These are phyloP conservation scores for Leccinum boreale DNA, from an alignment of 768 basidiomycete genomes.

Conservation along the genomic window DNA sequence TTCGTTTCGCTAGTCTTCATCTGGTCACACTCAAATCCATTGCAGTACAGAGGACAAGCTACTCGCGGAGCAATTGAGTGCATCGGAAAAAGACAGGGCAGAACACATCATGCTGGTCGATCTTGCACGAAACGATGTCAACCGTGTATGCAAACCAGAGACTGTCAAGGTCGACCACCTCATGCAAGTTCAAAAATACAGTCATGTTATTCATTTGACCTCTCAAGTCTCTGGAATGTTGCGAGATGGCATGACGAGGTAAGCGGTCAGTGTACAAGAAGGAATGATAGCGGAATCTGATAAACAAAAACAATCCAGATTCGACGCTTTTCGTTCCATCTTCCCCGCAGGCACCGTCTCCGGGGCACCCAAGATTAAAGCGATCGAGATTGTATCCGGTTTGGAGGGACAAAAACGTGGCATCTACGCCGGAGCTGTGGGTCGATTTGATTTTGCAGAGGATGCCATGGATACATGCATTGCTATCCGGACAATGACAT, in stretches of 20 bases:
- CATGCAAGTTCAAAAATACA: slow-evolving; percentile 93
- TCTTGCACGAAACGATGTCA: slow-evolving; percentile 96
- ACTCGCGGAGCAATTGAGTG: slow-evolving; percentile 68
- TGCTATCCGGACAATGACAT: slow-evolving; percentile 96
- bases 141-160: slow-evolving; percentile 91
- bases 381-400: slow-evolving; percentile 86
- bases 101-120: slow-evolving; percentile 99
- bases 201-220: slow-evolving; percentile 96
- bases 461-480: slow-evolving; percentile 99
- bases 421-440: slow-evolving; percentile 95
- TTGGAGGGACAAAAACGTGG: slow-evolving; percentile 89
- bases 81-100: slow-evolving; percentile 92
- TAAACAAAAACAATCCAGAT: slow-evolving; percentile 44
- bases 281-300: slow-evolving; percentile 4
- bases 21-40: slow-evolving; percentile 6
- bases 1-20: slow-evolving; percentile 33
- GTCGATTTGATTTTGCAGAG: slow-evolving; percentile 93
- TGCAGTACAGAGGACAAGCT: slow-evolving; percentile 77
- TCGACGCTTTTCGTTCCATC: slow-evolving; percentile 98
- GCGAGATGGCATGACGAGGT: slow-evolving; percentile 83
- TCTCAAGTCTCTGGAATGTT: slow-evolving; percentile 89
- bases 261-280: slow-evolving; percentile 6
- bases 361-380: slow-evolving; percentile 98
- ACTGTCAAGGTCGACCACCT: slow-evolving; percentile 96
- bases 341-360: slow-evolving; percentile 99